phyloP scores from a whole-genome alignment of 176 grass and related monocot species.

The Phyllostachys edulis region DNA sequence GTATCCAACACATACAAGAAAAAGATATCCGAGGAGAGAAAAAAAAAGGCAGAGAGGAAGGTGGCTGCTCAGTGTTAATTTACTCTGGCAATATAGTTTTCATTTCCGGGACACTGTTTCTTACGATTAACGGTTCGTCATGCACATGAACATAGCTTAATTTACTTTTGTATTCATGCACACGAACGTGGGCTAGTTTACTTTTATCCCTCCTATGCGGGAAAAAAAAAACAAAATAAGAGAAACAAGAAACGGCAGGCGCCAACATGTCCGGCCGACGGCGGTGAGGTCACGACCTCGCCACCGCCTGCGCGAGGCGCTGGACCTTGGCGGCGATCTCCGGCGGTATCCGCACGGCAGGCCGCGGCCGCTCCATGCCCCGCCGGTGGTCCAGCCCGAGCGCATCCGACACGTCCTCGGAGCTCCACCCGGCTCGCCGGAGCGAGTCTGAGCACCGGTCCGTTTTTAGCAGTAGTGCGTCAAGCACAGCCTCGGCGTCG shows the following conservation, averaged over 20 bases:
- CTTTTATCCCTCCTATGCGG: constrained; percentile 32
- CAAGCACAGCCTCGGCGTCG: constrained; percentile 62
- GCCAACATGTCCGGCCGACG: not conserved
- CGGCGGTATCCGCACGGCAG: constrained; percentile 51
- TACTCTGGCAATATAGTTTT: not conserved
- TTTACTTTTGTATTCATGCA: constrained; percentile 39
- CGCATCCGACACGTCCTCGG: constrained; percentile 86
- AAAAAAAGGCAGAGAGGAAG: not conserved
- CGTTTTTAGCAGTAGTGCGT: constrained; percentile 65
- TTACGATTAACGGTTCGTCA: constrained; percentile 11
- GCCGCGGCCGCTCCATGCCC: constrained; percentile 17
- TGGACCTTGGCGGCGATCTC: constrained; percentile 75
- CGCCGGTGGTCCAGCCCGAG: constrained; percentile 56
- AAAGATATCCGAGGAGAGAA: not conserved
- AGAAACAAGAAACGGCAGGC: not conserved
- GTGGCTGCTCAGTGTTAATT: not conserved
- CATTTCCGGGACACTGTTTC: constrained; percentile 2
- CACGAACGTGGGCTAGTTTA: constrained; percentile 46
- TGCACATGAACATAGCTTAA: constrained; percentile 43
- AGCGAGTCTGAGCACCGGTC: constrained; percentile 89
- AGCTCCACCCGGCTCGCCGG: constrained; percentile 78
- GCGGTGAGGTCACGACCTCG: constrained; percentile 32
- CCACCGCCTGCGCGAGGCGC: constrained; percentile 63
- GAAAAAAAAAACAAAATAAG: not conserved
- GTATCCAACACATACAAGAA: constrained; percentile 23